Conservation (phyloP, 805 yeast genomes). For the Candida insectorum region DNA sequence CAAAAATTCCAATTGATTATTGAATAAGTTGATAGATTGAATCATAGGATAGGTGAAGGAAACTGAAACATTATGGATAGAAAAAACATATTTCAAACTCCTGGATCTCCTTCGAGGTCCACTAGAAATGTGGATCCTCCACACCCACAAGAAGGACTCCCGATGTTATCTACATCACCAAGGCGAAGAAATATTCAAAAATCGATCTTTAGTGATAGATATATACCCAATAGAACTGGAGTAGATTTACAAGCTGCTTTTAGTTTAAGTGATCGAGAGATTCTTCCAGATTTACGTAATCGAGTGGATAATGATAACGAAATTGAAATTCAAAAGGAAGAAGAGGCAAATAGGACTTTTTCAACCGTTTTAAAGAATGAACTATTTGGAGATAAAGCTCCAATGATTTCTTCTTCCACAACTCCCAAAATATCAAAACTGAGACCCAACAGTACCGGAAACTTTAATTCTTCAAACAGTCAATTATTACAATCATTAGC, state of each 20-base stretch:
- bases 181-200: slow-evolving; percentile 46
- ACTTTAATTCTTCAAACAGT: slow-evolving; percentile 6
- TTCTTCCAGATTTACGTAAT: slow-evolving; percentile 31
- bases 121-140: slow-evolving; percentile 39
- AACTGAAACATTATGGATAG: slow-evolving; percentile 2
- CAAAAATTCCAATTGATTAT: background rate
- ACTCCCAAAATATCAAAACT: slow-evolving; percentile 7
- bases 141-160: slow-evolving; percentile 23
- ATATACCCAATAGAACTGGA: slow-evolving; percentile 84
- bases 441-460: slow-evolving; percentile 19
- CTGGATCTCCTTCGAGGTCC: slow-evolving; percentile 40
- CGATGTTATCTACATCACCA: slow-evolving; percentile 32
- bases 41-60: background rate
- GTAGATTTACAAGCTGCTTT: slow-evolving; percentile 86
- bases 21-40: background rate
- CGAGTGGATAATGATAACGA: slow-evolving; percentile 47
- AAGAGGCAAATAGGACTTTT: slow-evolving; percentile 85
- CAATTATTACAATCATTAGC: slow-evolving; percentile 4
- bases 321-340: slow-evolving; percentile 63
- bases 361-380: slow-evolving; percentile 85
- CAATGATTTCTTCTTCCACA: slow-evolving; percentile 39
- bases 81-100: slow-evolving; percentile 30
- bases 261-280: slow-evolving; percentile 47
- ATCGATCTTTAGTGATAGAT: slow-evolving; percentile 72
- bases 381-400: slow-evolving; percentile 83